A percentile compares a stretch with the other conserved stretches of the same genome.
phyloP scores from a whole-genome alignment of 306 rosid genomes.

The Styphnolobium japonicum region DNA sequence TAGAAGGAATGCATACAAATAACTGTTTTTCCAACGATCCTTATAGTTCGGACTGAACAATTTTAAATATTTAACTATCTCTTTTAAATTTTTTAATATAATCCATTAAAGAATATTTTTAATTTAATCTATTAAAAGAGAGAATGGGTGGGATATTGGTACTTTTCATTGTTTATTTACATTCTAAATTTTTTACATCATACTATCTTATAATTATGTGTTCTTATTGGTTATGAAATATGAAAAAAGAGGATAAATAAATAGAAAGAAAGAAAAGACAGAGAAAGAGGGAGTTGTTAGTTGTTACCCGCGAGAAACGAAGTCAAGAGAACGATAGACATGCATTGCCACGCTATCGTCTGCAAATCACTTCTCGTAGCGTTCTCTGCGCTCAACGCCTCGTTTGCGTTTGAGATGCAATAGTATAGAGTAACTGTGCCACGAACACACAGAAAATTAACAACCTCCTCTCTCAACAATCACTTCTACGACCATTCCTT shows the following conservation, averaged over 20 bases:
- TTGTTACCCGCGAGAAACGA: background rate
- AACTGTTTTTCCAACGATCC: too few relatives aligned
- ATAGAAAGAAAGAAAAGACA: background rate
- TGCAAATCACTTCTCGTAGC: background rate
- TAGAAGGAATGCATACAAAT: too few relatives aligned
- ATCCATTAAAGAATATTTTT: too few relatives aligned
- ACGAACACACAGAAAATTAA: background rate
- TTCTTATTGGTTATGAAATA: background rate
- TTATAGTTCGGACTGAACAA: too few relatives aligned
- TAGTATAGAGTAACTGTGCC: background rate
- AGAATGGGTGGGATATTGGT: too few relatives aligned
- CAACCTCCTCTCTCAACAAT: background rate
- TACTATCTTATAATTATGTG: too few relatives aligned
- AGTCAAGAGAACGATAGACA: background rate
- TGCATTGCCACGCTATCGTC: constrained; percentile 12
- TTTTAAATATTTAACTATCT: too few relatives aligned
- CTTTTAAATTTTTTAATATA: too few relatives aligned
- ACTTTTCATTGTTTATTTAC: too few relatives aligned
- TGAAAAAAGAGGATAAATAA: background rate
- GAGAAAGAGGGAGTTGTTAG: too few relatives aligned
- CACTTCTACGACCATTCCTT: background rate
- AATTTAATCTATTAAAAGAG: too few relatives aligned
- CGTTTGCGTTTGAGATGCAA: constrained; percentile 30
- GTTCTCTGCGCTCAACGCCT: constrained; percentile 42
- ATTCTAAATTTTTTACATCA: too few relatives aligned